Evolutionary conservation across 768 basidiomycete genomes (phyloP).

Genomic region (Pisolithus albus): DNA sequence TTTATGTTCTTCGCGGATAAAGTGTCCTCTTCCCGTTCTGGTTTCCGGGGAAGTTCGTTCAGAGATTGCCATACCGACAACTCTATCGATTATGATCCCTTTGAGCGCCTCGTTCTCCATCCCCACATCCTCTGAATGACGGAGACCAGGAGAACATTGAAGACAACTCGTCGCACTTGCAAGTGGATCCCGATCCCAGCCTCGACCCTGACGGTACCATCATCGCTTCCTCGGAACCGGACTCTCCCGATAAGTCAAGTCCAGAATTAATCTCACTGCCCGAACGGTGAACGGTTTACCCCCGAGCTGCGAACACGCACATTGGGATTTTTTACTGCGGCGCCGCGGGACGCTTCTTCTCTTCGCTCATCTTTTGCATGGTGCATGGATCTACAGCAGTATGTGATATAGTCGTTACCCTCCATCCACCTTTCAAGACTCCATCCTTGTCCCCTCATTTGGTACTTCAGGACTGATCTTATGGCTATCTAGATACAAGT

Average conservation of each 20-base stretch:
- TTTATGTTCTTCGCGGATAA: slow-evolving; percentile 45
- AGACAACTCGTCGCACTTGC: not conserved
- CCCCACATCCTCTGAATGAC: slow-evolving; percentile 32
- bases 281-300: slow-evolving; percentile 32
- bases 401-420: no score
- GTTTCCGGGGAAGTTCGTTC: not conserved
- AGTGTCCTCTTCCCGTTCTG: slow-evolving; percentile 26
- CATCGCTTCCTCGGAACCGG: slow-evolving; percentile 28
- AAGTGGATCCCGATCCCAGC: slow-evolving; percentile 13
- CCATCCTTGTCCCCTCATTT: no score
- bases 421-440: no score
- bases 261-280: slow-evolving; percentile 36
- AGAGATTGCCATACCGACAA: slow-evolving; percentile 12
- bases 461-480: no score
- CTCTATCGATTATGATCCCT: slow-evolving; percentile 30
- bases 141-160: slow-evolving; percentile 16
- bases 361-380: no score
- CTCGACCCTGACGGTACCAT: slow-evolving; percentile 42
- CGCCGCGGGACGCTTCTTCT: no score
- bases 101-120: slow-evolving; percentile 35
- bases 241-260: slow-evolving; percentile 37
- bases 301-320: no score
- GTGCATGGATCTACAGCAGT: no score
- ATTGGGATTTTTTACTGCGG: no score
- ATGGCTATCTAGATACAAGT: no score